Evolutionary conservation across 495 filamentous ascomycete species (phyloP), one percentile per base, ranked within the genome.

Genomic region (Symbiotaphrina buchneri): DNA sequence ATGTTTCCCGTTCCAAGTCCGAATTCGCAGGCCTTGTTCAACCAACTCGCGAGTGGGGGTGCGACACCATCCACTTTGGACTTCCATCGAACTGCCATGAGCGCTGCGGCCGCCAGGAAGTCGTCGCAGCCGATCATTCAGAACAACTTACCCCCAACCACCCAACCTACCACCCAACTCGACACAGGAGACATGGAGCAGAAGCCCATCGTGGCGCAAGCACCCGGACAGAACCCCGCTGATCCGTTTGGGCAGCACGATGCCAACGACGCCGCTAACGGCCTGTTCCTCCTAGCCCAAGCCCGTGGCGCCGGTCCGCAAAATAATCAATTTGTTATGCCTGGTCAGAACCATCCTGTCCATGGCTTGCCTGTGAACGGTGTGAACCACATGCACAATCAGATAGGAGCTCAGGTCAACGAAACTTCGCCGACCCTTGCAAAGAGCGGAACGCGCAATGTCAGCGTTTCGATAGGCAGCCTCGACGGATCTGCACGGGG

Each of bases 1-100:
- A 94, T 97, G 77, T 97, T 97, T 13, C 81, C 84, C 19, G 77
- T 71, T 19, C 78, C 83, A 3, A 84, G 79, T 44, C 87, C 87
- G 11, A 85, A 74, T 47, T 77, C 79, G 0, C 73, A 80, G 47
- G 69, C 77, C 18, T 45, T 93, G 18, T 74, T 83, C 46, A 71
- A 75, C 31, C 67, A 73, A 43, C 58, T 93, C 21, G 71, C 76
- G 38, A 76, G 68, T 48, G 77, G 77, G 32, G 75, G 73, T 29
- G 71, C 82, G 8, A 97, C 87, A 14, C 87, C 87, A 10, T 71
- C 71, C 21, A 91, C 84, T 0, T 56, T 92, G 30, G 87, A 97
- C 41, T 97, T 97, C 42, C 87, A 95, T 40, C 72, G 84, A 23
- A 92, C 87, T 21, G 87, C 87, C 2, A 52, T 94, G 54, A 76